Percentiles rank a stretch among this genome's conserved stretches.
These are phyloP conservation scores for Curvularia sp. DNA, from an alignment of 2,329 filamentous ascomycete species.

Conservation along the genomic window DNA sequence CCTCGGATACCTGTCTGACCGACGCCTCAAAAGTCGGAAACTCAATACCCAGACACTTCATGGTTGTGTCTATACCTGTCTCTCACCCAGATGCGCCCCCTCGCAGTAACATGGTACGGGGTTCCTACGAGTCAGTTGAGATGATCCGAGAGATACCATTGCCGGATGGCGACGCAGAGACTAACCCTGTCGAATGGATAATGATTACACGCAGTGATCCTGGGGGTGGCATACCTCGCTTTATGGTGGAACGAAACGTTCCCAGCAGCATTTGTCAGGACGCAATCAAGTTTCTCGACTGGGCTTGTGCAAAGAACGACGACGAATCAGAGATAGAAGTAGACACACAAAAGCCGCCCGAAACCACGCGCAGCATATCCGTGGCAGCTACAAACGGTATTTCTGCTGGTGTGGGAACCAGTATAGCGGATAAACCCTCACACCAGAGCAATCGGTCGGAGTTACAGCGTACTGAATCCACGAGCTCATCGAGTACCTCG, in stretches of 20 bases:
- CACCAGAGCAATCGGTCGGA: conserved; percentile 13
- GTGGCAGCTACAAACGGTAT: conserved; percentile 45
- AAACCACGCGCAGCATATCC: conserved; percentile 33
- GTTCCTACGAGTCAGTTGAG: conserved; percentile 90
- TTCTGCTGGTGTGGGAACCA: conserved; percentile 48
- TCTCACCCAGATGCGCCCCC: conserved; percentile 75
- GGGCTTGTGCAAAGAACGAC: conserved; percentile 67
- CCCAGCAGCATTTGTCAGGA: conserved; percentile 81
- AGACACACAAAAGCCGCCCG: conserved; percentile 21
- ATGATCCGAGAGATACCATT: conserved; percentile 83
- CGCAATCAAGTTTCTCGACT: conserved; percentile 81
- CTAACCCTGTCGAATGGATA: conserved; percentile 82
- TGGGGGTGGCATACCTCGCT: conserved; percentile 84
- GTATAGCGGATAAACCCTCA: conserved; percentile 45
- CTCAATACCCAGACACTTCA: conserved; percentile 71
- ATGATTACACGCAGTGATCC: conserved; percentile 92
- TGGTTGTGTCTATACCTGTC: conserved; percentile 87
- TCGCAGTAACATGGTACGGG: conserved; percentile 77
- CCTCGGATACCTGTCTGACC: conserved; percentile 63
- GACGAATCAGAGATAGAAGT: conserved; percentile 41
- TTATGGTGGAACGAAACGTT: conserved; percentile 90
- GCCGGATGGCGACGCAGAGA: conserved; percentile 57
- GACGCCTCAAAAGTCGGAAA: conserved; percentile 54
- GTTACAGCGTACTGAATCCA: conserved; percentile 39
- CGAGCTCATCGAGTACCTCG: conserved; percentile 33